phyloP scores from a whole-genome alignment of 805 yeast genomes.

The Debaryomyces prosopidis region DNA sequence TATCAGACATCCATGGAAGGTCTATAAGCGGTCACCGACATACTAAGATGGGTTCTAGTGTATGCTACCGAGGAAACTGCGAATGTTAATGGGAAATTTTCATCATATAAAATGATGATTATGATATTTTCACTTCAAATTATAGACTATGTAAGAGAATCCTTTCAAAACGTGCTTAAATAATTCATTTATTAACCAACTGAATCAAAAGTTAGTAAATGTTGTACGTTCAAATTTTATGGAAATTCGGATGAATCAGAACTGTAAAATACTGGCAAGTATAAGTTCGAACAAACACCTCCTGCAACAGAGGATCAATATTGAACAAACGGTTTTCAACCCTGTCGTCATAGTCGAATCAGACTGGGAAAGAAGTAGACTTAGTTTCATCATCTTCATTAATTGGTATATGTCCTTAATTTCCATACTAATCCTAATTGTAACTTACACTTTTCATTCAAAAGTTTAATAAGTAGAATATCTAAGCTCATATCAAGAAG shows the following conservation, averaged over 20 bases:
- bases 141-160: neutral
- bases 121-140: neutral
- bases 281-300: slow-evolving; percentile 56
- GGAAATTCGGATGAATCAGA: slow-evolving; percentile 48
- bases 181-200: slow-evolving; percentile 12
- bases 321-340: slow-evolving; percentile 53
- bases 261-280: slow-evolving; percentile 83
- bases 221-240: neutral
- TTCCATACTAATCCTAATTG: no score
- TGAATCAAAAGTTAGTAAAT: neutral
- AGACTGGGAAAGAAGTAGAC: slow-evolving; percentile 89
- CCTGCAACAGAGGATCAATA: slow-evolving; percentile 39
- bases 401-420: neutral
- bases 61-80: slow-evolving; percentile 96
- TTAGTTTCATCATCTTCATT: slow-evolving; percentile 45
- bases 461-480: no score
- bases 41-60: slow-evolving; percentile 80
- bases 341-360: slow-evolving; percentile 93
- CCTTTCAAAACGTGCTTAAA: slow-evolving; percentile 28
- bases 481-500: neutral
- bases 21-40: slow-evolving; percentile 80
- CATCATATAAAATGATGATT: slow-evolving; percentile 56
- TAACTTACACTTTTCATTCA: no score
- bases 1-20: slow-evolving; percentile 96
- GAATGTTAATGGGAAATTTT: slow-evolving; percentile 75